Evolutionary conservation across 768 basidiomycete species (phyloP), one percentile per base, ranked within the genome.

Genomic region (Boletus sp.): DNA sequence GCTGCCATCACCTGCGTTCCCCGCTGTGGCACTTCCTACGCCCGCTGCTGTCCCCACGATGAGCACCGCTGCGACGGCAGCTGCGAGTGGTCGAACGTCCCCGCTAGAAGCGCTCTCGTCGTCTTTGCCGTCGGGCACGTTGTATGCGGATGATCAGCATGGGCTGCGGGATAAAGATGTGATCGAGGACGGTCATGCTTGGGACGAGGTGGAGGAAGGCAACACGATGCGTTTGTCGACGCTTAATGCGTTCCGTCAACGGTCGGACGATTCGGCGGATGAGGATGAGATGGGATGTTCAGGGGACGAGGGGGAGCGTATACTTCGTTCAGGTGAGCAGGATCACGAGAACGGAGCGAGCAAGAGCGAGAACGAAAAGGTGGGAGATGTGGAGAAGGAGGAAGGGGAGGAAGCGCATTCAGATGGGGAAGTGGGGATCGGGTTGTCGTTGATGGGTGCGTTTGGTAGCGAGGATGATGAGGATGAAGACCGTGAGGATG

Each of bases 371-470:
- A 29, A 40, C 5, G 48, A 20, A 24, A 24, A 24, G 41, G 3
- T 47, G 4, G 30, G 3, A 6, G 20, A 42, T 46, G 28, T 17
- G 24, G 36, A 41, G 17, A n/a, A 29, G 12, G 39, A 42, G 45
- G 49, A 47, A 0, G 59, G 8, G 0, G 63, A 62, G 17, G 67
- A 73, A 4, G 76, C 69, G 7, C 59, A 76, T 52, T 82, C 82
- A 2, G 86, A 87, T 55, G 86, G 83, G 4, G 81, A 83, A 49
- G 75, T 81, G 1, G 89, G 85, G 0, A 90, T 91, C 37, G 89
- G 89, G 2, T 71, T 90, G 35, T 84, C 84, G 2, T 71, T 90
- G 52, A 71, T 91, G 51, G 82, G 83, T 60, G 78, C 77, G 40
- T 83, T 64, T 70, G 74, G 39, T 65, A 73, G 59, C 12, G 77